phyloP scores from a whole-genome alignment of 108 stramenopile species.

The Fragilaria crotonensis region DNA sequence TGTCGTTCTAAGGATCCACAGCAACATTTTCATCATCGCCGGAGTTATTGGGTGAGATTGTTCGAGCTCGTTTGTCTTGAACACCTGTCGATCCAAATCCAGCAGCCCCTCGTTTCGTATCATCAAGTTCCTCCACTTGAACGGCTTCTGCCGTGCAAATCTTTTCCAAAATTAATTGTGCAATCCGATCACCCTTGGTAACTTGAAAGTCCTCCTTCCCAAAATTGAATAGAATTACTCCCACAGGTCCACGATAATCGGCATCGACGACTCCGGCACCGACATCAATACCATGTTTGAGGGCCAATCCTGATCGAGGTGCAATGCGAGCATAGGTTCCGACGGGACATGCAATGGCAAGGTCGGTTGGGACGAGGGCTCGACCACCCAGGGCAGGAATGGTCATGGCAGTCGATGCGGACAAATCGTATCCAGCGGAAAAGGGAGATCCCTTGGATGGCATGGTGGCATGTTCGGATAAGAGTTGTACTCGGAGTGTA shows the following conservation, averaged over 20 bases:
- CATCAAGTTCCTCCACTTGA: constrained; percentile 80
- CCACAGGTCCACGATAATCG: constrained; percentile 96
- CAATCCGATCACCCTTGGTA: constrained; percentile 91
- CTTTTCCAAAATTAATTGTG: constrained; percentile 95
- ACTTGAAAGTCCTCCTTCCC: constrained; percentile 80
- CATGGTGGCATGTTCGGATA: constrained; percentile 53
- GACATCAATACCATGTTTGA: constrained; percentile 93
- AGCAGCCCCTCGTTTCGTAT: constrained; percentile 76
- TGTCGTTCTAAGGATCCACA: no score
- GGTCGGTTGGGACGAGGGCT: constrained; percentile 89
- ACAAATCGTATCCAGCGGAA: constrained; percentile 83
- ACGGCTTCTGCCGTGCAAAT: constrained; percentile 78
- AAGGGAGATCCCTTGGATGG: constrained; percentile 61
- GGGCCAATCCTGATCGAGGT: constrained; percentile 84
- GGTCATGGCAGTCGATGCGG: constrained; percentile 35
- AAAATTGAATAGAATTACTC: constrained; percentile 97
- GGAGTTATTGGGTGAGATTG: neutral
- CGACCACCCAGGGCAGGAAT: constrained; percentile 72
- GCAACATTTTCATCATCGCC: no score
- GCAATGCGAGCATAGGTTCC: constrained; percentile 96
- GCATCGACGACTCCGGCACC: constrained; percentile 98
- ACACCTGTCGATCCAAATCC: constrained; percentile 92
- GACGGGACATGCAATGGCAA: constrained; percentile 85
- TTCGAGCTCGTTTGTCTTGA: neutral
- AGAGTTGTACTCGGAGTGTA: constrained; percentile 61